Evolutionary conservation across 2,329 filamentous ascomycete genomes (phyloP).

Genomic region (Saccharata proteae): DNA sequence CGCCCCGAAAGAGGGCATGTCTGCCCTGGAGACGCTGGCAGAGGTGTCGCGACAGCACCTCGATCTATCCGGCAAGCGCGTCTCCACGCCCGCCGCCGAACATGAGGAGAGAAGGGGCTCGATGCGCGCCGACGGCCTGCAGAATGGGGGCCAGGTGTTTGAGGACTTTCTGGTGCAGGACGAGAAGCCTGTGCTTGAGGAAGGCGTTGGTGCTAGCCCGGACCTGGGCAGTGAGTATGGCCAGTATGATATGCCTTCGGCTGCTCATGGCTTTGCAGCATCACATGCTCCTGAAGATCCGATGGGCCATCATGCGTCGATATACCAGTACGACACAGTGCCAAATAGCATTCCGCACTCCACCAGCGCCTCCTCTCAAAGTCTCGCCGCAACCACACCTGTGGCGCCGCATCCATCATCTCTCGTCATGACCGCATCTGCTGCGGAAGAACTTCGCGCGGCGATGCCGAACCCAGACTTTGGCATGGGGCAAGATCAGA

Average conservation of each 20-base stretch:
- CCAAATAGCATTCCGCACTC: constrained; percentile 22
- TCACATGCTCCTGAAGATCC: constrained; percentile 21
- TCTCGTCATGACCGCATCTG: constrained; percentile 28
- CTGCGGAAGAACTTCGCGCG: constrained; percentile 24
- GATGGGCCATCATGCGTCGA: too few relatives aligned
- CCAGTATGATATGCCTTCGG: too few relatives aligned
- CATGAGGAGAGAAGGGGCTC: constrained; percentile 13
- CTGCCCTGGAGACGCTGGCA: constrained; percentile 72
- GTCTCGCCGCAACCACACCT: constrained; percentile 17
- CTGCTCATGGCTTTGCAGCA: too few relatives aligned
- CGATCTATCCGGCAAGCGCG: constrained; percentile 41
- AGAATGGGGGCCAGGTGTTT: constrained; percentile 13
- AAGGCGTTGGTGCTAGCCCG: too few relatives aligned
- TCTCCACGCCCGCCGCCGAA: constrained; percentile 15
- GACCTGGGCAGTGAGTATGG: too few relatives aligned
- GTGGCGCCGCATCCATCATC: constrained; percentile 22
- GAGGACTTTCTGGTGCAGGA: constrained; percentile 28
- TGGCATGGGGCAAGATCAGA: constrained; percentile 24
- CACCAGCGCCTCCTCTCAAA: constrained; percentile 1
- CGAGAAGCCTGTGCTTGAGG: constrained; percentile 15
- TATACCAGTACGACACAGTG: constrained; percentile 28
- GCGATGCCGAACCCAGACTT: constrained; percentile 22
- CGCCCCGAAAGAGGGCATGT: constrained; percentile 50
- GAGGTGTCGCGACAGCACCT: constrained; percentile 70
- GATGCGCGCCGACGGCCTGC: constrained; percentile 9